Evolutionary conservation across 179 eudicot species (phyloP).

Genomic region (Silene coronaria): DNA sequence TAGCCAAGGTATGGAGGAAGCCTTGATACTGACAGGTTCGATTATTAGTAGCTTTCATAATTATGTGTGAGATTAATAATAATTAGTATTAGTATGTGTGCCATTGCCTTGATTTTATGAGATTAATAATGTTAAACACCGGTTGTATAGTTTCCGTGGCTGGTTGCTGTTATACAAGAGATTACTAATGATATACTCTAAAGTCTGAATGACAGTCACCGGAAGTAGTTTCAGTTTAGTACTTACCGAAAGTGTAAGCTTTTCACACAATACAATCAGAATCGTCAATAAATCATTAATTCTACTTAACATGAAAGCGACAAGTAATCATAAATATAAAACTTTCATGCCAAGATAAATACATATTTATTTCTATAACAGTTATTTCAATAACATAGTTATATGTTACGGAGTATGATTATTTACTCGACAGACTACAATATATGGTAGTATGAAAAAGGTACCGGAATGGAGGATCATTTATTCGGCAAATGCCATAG

Average conservation of each 20-base stretch:
- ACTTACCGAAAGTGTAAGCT: too few species aligned
- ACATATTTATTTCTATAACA: not conserved
- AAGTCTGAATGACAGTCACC: too few species aligned
- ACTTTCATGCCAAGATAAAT: not conserved
- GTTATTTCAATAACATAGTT: too few species aligned
- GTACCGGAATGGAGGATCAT: not conserved
- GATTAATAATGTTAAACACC: too few species aligned
- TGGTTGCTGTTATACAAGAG: too few species aligned
- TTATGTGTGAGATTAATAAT: too few species aligned
- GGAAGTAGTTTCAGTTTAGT: too few species aligned
- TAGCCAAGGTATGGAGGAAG: not conserved
- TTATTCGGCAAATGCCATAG: slow-evolving; percentile 2
- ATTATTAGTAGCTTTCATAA: not conserved
- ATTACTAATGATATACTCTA: too few species aligned
- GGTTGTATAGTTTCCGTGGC: too few species aligned
- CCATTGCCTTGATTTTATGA: not conserved
- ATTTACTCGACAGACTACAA: not conserved
- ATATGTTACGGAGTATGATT: not conserved
- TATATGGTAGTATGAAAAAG: not conserved
- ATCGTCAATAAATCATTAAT: too few species aligned
- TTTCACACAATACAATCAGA: too few species aligned
- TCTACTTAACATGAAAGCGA: too few species aligned
- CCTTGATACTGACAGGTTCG: not conserved
- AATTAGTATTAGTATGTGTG: not conserved
- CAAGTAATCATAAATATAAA: not conserved